These are phyloP conservation scores for Cynanchum wilfordii DNA, from an alignment of 257 asterid genomes.

Conservation along the genomic window DNA sequence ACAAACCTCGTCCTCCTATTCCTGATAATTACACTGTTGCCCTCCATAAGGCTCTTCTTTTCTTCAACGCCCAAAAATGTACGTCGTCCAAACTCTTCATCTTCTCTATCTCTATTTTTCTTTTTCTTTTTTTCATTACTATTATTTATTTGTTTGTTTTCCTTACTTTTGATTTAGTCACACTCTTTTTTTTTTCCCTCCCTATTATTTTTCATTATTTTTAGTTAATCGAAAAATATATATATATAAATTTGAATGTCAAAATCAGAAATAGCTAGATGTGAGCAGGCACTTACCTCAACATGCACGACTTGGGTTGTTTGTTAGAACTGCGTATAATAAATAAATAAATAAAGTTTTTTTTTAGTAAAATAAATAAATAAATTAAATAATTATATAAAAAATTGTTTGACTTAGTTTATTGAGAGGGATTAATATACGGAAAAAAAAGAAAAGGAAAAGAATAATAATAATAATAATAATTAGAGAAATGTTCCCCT, in stretches of 20 bases:
- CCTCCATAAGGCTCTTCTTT: constrained; percentile 62
- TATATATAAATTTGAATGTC: background rate
- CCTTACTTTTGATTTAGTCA: background rate
- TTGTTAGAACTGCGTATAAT: background rate
- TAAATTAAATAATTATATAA: no score
- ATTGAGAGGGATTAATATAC: no score
- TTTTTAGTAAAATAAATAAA: no score
- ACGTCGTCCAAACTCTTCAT: constrained; percentile 25
- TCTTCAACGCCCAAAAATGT: constrained; percentile 97
- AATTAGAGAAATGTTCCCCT: no score
- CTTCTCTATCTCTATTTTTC: background rate
- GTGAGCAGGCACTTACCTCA: background rate
- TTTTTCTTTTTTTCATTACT: background rate
- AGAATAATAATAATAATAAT: no score
- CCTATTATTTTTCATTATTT: background rate
- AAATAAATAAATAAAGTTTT: no score
- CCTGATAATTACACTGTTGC: constrained; percentile 70
- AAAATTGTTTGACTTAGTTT: no score
- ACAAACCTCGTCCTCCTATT: constrained; percentile 35
- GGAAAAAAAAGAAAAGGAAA: no score
- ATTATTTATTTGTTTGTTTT: background rate
- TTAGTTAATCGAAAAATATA: no score
- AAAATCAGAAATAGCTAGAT: background rate
- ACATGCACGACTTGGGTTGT: background rate
- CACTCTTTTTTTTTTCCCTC: no score